phyloP scores from a whole-genome alignment of 139 green algal genomes.

The Closterium sp. region DNA sequence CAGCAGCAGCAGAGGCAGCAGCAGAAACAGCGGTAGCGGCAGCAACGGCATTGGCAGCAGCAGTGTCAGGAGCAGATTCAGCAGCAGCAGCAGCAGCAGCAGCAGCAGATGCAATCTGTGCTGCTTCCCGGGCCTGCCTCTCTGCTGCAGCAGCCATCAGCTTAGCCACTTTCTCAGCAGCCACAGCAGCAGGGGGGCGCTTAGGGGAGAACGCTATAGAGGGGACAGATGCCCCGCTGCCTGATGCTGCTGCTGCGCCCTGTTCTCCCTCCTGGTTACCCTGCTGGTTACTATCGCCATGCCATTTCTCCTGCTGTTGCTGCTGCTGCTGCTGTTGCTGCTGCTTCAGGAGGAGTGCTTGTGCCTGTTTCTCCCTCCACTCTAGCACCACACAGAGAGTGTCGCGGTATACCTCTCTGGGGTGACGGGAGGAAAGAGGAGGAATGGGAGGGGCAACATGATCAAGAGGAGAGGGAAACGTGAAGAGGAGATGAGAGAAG shows the following conservation, averaged over 20 bases:
- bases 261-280: background rate
- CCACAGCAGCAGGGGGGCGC: background rate
- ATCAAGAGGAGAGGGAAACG: too few species aligned
- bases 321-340: background rate
- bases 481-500: too few species aligned
- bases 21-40: too few species aligned
- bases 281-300: background rate
- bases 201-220: background rate
- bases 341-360: background rate
- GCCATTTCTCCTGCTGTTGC: background rate
- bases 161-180: background rate
- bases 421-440: background rate
- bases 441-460: too few species aligned
- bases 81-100: background rate
- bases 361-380: too few species aligned
- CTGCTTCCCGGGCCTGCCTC: background rate
- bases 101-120: background rate
- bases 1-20: background rate
- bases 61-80: background rate
- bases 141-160: background rate
- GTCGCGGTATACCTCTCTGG: background rate
- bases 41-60: background rate
- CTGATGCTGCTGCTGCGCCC: background rate
- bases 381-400: too few species aligned
- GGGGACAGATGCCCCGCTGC: background rate